phyloP scores from a whole-genome alignment of 1,284 basidiomycete species.

The Sporisorium iseilematis-ciliati region DNA sequence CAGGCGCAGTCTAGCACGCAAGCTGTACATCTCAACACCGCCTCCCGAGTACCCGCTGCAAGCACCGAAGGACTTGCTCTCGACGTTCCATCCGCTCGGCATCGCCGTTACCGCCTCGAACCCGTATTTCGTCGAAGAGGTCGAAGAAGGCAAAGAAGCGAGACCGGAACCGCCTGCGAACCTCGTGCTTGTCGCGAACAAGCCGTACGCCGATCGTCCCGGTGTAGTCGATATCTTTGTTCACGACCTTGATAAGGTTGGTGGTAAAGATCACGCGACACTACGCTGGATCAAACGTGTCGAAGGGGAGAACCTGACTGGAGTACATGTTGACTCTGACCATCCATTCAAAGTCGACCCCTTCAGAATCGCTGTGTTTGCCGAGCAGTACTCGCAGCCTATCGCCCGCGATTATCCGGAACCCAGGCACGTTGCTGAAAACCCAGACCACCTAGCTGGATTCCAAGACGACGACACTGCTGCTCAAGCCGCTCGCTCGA shows the following conservation, averaged over 20 bases:
- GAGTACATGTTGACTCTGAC: conserved; percentile 16
- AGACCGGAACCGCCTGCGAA: conserved; percentile 38
- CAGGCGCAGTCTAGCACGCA: conserved; percentile 23
- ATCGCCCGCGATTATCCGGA: conserved; percentile 40
- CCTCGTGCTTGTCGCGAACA: conserved; percentile 51
- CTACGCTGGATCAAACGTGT: conserved; percentile 53
- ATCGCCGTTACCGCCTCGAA: conserved; percentile 47
- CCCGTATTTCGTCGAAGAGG: conserved; percentile 42
- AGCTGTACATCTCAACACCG: conserved; percentile 45
- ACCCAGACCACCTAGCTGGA: conserved; percentile 33
- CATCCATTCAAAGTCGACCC: conserved; percentile 34
- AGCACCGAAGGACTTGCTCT: conserved; percentile 33
- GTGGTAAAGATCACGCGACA: conserved; percentile 33
- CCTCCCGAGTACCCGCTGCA: conserved; percentile 32
- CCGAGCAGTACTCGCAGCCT: conserved; percentile 45
- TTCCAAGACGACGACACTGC: conserved; percentile 35
- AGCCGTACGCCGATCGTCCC: conserved; percentile 41
- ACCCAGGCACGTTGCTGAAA: conserved; percentile 22
- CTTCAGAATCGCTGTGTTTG: conserved; percentile 46
- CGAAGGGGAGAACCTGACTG: conserved; percentile 24
- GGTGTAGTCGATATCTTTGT: conserved; percentile 58
- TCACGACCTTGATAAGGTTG: conserved; percentile 47
- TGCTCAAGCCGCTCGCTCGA: conserved; percentile 4
- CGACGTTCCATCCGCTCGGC: conserved; percentile 52
- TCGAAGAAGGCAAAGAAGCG: conserved; percentile 21